These are phyloP conservation scores for Fraxinus baroniana DNA, from an alignment of 305 asterid species.

Conservation along the genomic window DNA sequence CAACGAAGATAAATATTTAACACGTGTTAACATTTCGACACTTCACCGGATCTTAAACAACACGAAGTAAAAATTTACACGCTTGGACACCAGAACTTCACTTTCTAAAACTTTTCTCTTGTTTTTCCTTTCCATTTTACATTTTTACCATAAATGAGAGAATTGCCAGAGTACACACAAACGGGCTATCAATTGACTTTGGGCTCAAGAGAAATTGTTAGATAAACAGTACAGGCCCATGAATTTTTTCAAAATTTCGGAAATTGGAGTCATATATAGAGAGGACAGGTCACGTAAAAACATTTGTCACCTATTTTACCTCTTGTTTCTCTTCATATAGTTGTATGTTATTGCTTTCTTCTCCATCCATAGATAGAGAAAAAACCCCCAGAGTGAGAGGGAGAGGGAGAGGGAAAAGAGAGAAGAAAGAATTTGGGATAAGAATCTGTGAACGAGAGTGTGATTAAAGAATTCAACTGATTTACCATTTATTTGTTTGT, in stretches of 20 bases:
- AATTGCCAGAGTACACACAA: background rate
- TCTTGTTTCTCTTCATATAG: conserved; percentile 7
- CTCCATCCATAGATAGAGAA: conserved; percentile 23
- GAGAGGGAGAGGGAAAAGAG: background rate
- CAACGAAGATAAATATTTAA: background rate
- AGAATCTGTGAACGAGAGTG: background rate
- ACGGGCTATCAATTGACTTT: background rate
- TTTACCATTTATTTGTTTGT: background rate
- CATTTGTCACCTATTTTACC: conserved; percentile 22
- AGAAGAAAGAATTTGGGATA: conserved; percentile 7
- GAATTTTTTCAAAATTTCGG: conserved; percentile 1
- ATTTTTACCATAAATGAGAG: background rate
- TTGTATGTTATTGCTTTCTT: conserved; percentile 15
- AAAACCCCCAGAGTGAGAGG: background rate
- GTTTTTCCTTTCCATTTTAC: background rate
- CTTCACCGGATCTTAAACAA: background rate
- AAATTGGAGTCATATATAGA: background rate
- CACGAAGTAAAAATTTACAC: background rate
- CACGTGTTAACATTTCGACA: background rate
- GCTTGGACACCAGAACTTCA: background rate
- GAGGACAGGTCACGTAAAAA: background rate
- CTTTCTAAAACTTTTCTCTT: background rate
- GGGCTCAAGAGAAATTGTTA: background rate
- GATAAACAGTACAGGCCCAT: background rate
- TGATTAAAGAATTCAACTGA: conserved; percentile 23